Conservation (phyloP, 768 basidiomycete genomes). For the Lactifluus echinatus region DNA sequence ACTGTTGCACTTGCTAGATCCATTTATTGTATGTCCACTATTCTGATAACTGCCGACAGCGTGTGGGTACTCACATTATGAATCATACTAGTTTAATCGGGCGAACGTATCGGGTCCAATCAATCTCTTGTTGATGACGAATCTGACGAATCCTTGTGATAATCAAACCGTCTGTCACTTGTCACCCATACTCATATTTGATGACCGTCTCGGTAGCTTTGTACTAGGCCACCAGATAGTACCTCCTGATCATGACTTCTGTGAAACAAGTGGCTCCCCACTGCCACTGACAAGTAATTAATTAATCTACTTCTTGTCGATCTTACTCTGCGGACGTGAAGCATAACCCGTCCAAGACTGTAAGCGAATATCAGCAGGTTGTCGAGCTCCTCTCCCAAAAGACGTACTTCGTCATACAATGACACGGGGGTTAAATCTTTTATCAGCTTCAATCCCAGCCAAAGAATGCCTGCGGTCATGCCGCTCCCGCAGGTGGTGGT, state of each 20-base stretch:
- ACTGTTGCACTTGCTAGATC: neutral
- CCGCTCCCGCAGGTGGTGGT: slow-evolving; percentile 88
- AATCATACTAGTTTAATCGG: neutral
- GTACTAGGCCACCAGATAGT: too few relatives aligned
- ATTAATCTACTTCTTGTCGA: slow-evolving; percentile 45
- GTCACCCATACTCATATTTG: too few relatives aligned
- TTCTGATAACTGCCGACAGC: too few relatives aligned
- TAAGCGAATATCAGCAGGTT: neutral
- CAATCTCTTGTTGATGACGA: too few relatives aligned
- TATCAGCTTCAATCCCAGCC: slow-evolving; percentile 80
- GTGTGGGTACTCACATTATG: too few relatives aligned
- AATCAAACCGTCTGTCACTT: neutral
- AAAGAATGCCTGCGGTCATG: slow-evolving; percentile 94
- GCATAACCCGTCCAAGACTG: slow-evolving; percentile 98
- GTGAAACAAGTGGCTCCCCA: neutral
- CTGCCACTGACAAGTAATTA: neutral
- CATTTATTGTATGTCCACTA: slow-evolving; percentile 2
- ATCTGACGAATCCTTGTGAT: too few relatives aligned
- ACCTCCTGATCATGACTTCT: neutral
- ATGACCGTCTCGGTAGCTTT: too few relatives aligned
- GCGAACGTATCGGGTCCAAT: neutral
- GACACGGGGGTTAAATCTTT: slow-evolving; percentile 46
- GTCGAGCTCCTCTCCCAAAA: neutral
- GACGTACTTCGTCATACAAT: slow-evolving; percentile 89
- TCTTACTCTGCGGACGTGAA: slow-evolving; percentile 60